Evolutionary conservation across 257 asterid species (phyloP).

Genomic region (Mitragyna speciosa): DNA sequence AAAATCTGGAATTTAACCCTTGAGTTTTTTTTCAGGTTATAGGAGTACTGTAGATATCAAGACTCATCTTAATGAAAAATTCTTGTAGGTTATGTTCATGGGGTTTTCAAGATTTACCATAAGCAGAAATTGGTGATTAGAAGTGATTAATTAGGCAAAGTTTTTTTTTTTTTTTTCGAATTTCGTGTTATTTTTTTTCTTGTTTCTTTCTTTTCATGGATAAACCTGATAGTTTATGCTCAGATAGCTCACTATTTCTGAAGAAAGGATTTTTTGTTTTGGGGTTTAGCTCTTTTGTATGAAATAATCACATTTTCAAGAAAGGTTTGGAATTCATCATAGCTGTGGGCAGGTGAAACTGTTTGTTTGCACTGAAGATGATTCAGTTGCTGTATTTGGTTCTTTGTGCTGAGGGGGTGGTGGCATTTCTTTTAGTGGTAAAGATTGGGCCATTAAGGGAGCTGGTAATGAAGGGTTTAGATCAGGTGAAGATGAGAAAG

Average conservation of each 20-base stretch:
- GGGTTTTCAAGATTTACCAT: background rate
- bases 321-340: background rate
- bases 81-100: background rate
- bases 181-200: too few species aligned
- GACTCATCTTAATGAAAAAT: background rate
- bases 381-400: conserved; percentile 82
- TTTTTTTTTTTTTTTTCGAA: background rate
- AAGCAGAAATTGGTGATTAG: background rate
- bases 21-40: background rate
- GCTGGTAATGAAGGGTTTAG: conserved; percentile 77
- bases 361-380: conserved; percentile 37
- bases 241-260: background rate
- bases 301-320: background rate
- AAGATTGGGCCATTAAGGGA: conserved; percentile 91
- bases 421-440: conserved; percentile 81
- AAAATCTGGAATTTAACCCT: background rate
- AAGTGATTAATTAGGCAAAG: background rate
- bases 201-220: background rate
- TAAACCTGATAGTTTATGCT: background rate
- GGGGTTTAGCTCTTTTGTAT: background rate
- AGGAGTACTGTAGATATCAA: background rate
- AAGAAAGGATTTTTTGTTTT: conserved; percentile 1
- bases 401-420: conserved; percentile 67
- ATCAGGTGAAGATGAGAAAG: conserved; percentile 85
- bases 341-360: conserved; percentile 7